Conservation (phyloP, 1,284 basidiomycete genomes). For the Apiotrichum montevideense region DNA sequence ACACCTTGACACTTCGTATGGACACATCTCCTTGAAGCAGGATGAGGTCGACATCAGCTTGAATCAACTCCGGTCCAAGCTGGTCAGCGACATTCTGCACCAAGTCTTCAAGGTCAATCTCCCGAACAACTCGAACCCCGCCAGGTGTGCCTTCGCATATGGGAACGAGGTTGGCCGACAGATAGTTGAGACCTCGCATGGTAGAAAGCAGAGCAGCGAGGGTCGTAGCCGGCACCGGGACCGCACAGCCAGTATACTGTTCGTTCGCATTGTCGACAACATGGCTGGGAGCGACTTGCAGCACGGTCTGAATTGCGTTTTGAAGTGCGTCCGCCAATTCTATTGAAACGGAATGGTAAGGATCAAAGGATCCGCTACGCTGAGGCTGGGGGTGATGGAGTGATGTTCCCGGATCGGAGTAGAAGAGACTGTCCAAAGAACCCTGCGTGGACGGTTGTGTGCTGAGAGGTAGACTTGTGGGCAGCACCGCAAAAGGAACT, state of each 20-base stretch:
- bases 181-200: constrained; percentile 85
- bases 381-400: constrained; percentile 27
- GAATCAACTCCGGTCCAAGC: constrained; percentile 73
- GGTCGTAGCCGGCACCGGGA: constrained; percentile 76
- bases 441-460: no score
- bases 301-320: constrained; percentile 76
- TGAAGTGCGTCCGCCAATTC: constrained; percentile 84
- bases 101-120: constrained; percentile 63
- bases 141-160: constrained; percentile 23
- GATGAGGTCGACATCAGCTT: constrained; percentile 76
- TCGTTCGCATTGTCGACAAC: constrained; percentile 86
- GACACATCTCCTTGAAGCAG: constrained; percentile 79
- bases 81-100: constrained; percentile 74
- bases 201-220: constrained; percentile 79
- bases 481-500: constrained; percentile 18
- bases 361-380: constrained; percentile 3
- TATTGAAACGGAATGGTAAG: constrained; percentile 44
- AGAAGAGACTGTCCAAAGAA: not conserved
- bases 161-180: constrained; percentile 63
- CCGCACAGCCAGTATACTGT: constrained; percentile 76
- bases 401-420: constrained; percentile 2
- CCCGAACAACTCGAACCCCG: constrained; percentile 22
- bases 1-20: constrained; percentile 73
- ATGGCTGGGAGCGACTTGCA: constrained; percentile 79
- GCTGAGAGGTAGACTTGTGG: no score